A percentile compares a stretch with the other conserved stretches of the same genome.
Evolutionary conservation across 176 grass and related monocot genomes (phyloP).

Genomic region (Triticum urartu): DNA sequence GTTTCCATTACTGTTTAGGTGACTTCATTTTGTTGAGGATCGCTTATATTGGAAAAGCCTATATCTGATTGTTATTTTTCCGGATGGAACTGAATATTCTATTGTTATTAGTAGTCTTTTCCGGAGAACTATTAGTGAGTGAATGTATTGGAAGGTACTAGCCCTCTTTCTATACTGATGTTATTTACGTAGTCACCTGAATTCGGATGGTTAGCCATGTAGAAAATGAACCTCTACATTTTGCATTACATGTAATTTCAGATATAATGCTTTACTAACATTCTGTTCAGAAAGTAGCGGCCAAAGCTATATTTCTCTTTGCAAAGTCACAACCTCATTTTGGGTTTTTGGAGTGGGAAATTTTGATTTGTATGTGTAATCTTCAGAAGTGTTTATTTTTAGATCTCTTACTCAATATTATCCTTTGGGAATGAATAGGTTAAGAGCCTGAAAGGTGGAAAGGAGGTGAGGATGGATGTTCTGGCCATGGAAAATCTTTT

Average conservation of each 20-base stretch:
- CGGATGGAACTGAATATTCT: neutral
- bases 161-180: neutral
- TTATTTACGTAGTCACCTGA: neutral
- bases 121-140: neutral
- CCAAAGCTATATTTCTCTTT: neutral
- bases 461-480: slow-evolving; percentile 90
- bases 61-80: slow-evolving; percentile 19
- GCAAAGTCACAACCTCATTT: neutral
- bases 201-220: neutral
- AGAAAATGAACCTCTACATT: slow-evolving; percentile 11
- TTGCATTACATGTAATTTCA: slow-evolving; percentile 7
- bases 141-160: neutral
- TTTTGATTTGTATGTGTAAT: neutral
- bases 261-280: neutral
- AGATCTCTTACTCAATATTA: neutral
- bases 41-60: neutral
- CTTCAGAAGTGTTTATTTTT: slow-evolving; percentile 8
- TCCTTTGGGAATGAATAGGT: slow-evolving; percentile 44
- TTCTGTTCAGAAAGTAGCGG: slow-evolving; percentile 8
- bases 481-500: slow-evolving; percentile 99
- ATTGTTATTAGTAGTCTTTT: neutral
- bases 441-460: slow-evolving; percentile 78
- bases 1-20: neutral
- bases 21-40: neutral
- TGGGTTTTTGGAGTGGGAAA: neutral